phyloP scores from a whole-genome alignment of 1,139 yeast species.

The Groenewaldozyma sp. region DNA sequence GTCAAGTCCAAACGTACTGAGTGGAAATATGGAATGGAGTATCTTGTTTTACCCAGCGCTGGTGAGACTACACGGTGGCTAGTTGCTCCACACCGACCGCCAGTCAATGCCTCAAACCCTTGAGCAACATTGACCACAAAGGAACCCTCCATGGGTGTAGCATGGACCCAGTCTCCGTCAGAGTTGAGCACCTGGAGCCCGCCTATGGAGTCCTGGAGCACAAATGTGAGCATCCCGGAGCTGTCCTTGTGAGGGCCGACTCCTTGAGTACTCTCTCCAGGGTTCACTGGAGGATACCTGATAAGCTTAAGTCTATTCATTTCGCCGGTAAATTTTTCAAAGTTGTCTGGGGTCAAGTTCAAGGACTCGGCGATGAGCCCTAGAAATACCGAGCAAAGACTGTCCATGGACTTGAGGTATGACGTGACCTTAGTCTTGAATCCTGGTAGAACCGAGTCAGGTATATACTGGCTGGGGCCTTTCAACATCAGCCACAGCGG shows the following conservation, averaged over 20 bases:
- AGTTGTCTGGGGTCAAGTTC: slow-evolving; percentile 37
- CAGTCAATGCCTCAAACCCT: slow-evolving; percentile 33
- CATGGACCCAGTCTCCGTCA: slow-evolving; percentile 55
- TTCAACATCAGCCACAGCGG: slow-evolving; percentile 47
- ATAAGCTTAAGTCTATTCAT: slow-evolving; percentile 34
- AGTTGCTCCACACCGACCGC: slow-evolving; percentile 42
- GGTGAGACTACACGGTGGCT: slow-evolving; percentile 58
- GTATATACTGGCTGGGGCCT: slow-evolving; percentile 62
- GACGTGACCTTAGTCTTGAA: slow-evolving; percentile 39
- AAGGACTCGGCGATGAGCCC: slow-evolving; percentile 47
- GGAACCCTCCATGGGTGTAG: slow-evolving; percentile 26
- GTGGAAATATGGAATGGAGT: slow-evolving; percentile 32
- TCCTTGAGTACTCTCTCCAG: slow-evolving; percentile 40
- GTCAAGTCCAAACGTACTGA: slow-evolving; percentile 28
- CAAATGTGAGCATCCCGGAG: slow-evolving; percentile 49
- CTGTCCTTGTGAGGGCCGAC: slow-evolving; percentile 67
- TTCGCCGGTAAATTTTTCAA: slow-evolving; percentile 41
- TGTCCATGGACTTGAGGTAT: slow-evolving; percentile 42
- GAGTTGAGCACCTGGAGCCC: slow-evolving; percentile 57
- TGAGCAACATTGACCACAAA: slow-evolving; percentile 34
- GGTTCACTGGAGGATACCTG: slow-evolving; percentile 27
- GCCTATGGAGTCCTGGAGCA: slow-evolving; percentile 45
- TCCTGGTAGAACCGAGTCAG: slow-evolving; percentile 38
- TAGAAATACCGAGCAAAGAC: slow-evolving; percentile 37
- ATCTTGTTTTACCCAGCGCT: slow-evolving; percentile 34